Evolutionary conservation across 306 rosid species (phyloP).

Genomic region (Malus fusca): DNA sequence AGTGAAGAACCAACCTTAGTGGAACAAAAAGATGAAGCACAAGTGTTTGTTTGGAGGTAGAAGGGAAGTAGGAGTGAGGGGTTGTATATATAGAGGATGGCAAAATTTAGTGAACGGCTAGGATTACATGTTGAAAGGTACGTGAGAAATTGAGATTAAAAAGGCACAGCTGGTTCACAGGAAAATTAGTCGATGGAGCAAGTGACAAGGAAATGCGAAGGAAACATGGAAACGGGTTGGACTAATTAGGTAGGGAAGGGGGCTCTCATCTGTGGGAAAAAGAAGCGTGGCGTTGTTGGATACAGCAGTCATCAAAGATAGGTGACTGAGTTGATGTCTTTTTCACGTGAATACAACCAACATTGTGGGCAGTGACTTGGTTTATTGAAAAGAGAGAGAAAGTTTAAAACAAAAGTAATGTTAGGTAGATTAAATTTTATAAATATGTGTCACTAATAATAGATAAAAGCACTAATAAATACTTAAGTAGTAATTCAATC

Average conservation of each 20-base stretch:
- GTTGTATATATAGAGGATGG: conserved; percentile 8
- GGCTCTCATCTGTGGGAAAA: neutral
- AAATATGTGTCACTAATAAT: too few species aligned
- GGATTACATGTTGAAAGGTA: conserved; percentile 4
- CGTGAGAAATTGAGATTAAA: neutral
- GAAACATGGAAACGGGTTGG: neutral
- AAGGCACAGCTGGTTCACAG: neutral
- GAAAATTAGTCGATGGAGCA: neutral
- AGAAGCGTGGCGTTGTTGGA: conserved; percentile 41
- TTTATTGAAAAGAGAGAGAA: neutral
- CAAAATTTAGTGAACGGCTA: conserved; percentile 15
- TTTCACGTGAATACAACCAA: neutral
- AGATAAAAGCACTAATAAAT: too few species aligned
- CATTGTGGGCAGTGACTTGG: neutral
- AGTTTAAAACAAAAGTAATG: neutral
- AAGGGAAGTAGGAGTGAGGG: neutral
- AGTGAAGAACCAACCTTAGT: too few species aligned
- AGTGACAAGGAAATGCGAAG: neutral
- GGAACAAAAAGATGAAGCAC: neutral
- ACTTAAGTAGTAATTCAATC: too few species aligned
- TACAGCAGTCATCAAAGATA: conserved; percentile 2
- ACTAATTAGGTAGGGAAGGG: neutral
- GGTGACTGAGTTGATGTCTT: neutral
- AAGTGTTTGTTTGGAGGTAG: neutral
- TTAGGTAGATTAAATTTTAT: too few species aligned